Percentiles rank a stretch among this genome's conserved stretches.
Evolutionary conservation across 2,329 filamentous ascomycete species (phyloP).

Genomic region (Botrytis fragariae): DNA sequence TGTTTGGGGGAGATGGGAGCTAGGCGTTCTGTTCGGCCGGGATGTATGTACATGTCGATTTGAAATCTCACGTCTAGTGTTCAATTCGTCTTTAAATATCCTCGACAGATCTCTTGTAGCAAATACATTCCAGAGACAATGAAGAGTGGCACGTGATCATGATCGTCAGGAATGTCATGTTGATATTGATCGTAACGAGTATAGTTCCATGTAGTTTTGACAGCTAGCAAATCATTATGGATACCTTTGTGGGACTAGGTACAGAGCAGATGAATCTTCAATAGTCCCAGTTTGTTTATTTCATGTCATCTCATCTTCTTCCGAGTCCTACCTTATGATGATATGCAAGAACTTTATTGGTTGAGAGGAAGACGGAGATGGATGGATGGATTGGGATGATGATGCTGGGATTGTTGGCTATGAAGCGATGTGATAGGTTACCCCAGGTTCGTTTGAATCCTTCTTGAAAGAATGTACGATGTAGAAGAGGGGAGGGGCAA

Average conservation of each 20-base stretch:
- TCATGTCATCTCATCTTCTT: conserved; percentile 11
- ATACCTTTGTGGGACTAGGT: too few relatives aligned
- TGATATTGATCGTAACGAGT: not conserved
- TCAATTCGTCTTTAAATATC: not conserved
- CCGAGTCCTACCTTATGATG: not conserved
- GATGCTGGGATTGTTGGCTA: not conserved
- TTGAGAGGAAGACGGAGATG: not conserved
- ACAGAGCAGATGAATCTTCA: not conserved
- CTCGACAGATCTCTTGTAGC: not conserved
- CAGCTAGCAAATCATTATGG: not conserved
- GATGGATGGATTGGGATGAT: not conserved
- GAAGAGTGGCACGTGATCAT: not conserved
- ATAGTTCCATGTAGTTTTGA: not conserved
- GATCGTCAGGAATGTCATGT: not conserved
- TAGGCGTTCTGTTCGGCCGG: not conserved
- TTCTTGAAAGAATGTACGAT: not conserved
- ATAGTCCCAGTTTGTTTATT: not conserved
- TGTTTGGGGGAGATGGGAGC: not conserved
- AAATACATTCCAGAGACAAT: not conserved
- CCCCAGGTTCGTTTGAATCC: conserved; percentile 1
- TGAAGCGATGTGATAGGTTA: not conserved
- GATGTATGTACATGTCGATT: not conserved
- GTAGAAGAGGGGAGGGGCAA: not conserved
- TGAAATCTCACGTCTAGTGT: not conserved
- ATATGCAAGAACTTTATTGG: not conserved